Conservation (phyloP, 1,139 yeast genomes). For the Suhomyces atakaporum region DNA sequence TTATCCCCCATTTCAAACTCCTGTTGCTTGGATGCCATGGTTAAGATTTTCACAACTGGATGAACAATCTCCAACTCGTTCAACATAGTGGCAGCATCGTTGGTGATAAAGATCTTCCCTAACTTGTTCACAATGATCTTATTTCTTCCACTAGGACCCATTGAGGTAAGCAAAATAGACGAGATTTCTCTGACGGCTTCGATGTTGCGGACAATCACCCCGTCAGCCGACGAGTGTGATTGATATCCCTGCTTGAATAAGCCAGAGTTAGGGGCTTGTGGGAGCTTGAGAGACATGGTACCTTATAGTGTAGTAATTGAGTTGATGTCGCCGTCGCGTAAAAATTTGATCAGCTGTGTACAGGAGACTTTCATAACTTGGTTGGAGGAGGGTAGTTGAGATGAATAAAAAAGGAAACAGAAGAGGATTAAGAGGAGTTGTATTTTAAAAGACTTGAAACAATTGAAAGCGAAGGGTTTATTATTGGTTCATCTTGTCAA, state of each 20-base stretch:
- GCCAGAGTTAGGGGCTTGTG: conserved; percentile 91
- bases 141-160: conserved; percentile 97
- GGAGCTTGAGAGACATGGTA: conserved; percentile 83
- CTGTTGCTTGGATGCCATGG: conserved; percentile 97
- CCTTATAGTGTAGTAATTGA: conserved; percentile 2
- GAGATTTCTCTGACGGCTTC: conserved; percentile 94
- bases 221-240: conserved; percentile 85
- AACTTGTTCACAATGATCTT: conserved; percentile 85
- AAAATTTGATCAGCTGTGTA: conserved; percentile 9
- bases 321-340: conserved; percentile 9
- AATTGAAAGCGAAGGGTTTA: too few relatives aligned
- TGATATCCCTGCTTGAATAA: conserved; percentile 96
- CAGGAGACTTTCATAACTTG: conserved; percentile 3
- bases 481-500: too few relatives aligned
- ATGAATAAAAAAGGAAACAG: too few relatives aligned
- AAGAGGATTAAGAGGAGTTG: too few relatives aligned
- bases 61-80: conserved; percentile 92
- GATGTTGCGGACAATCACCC: conserved; percentile 89
- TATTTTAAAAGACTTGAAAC: too few relatives aligned
- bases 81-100: conserved; percentile 96
- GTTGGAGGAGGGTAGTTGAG: not conserved
- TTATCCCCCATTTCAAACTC: conserved; percentile 73
- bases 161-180: conserved; percentile 86
- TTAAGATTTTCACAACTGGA: conserved; percentile 94
- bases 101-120: conserved; percentile 85